Percentiles rank a stretch among this genome's conserved stretches.
phyloP scores from a whole-genome alignment of 2,329 filamentous ascomycete genomes.

The Podosphaera aphanis region DNA sequence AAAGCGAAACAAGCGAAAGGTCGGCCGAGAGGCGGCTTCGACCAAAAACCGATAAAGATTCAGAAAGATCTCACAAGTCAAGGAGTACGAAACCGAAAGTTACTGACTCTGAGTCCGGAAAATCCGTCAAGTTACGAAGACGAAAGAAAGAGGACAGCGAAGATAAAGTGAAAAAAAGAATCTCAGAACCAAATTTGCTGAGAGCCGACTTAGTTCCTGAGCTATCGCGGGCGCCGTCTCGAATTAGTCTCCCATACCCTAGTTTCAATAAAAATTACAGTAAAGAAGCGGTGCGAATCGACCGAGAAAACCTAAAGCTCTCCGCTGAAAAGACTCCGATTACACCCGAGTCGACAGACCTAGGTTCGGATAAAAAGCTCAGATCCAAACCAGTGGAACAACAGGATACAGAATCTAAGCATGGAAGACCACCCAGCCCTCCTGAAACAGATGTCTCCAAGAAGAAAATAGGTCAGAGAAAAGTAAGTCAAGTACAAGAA shows the following conservation, averaged over 20 bases:
- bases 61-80: constrained; percentile 15
- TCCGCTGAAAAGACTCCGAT: constrained; percentile 18
- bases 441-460: constrained; percentile 37
- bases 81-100: constrained; percentile 12
- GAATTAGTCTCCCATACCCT: constrained; percentile 41
- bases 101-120: constrained; percentile 15
- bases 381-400: constrained; percentile 26
- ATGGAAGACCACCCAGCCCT: constrained; percentile 34
- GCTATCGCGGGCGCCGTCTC: constrained; percentile 16
- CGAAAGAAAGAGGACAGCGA: constrained; percentile 13
- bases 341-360: constrained; percentile 51
- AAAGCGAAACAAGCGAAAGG: constrained; percentile 10
- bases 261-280: constrained; percentile 76
- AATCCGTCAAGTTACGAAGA: constrained; percentile 12
- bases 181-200: constrained; percentile 9
- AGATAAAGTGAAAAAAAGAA: constrained; percentile 7
- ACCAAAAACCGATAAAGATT: constrained; percentile 14
- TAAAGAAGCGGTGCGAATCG: constrained; percentile 57
- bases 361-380: constrained; percentile 27
- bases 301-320: constrained; percentile 16
- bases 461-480: constrained; percentile 16
- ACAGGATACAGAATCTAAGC: constrained; percentile 20
- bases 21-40: constrained; percentile 13
- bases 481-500: constrained; percentile 18
- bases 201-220: constrained; percentile 27